phyloP scores from a whole-genome alignment of 208 protist genomes.

The Hexamita inflata region DNA sequence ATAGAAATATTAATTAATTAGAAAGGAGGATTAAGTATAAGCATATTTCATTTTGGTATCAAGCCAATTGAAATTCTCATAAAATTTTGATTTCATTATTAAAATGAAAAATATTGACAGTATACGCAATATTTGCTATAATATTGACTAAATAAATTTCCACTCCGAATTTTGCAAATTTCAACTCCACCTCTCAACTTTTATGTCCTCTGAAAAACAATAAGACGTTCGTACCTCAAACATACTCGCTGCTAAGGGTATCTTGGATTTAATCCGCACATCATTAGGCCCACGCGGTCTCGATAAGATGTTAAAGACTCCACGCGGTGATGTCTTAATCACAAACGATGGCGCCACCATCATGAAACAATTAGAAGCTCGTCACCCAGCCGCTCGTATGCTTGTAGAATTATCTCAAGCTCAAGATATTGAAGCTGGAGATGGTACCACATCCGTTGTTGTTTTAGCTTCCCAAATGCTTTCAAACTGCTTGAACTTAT shows the following conservation, averaged over 20 bases:
- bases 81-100: too few relatives aligned
- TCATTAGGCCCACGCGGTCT: conserved; percentile 92
- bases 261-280: conserved; percentile 88
- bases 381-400: conserved; percentile 91
- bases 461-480: conserved; percentile 87
- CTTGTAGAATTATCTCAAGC: conserved; percentile 88
- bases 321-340: conserved; percentile 80
- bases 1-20: too few relatives aligned
- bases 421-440: conserved; percentile 96
- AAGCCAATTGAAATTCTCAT: too few relatives aligned
- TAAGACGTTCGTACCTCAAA: conserved; percentile 30
- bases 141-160: too few relatives aligned
- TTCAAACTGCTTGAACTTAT: conserved; percentile 63
- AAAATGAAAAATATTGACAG: too few relatives aligned
- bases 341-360: conserved; percentile 99
- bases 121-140: too few relatives aligned
- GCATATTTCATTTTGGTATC: too few relatives aligned
- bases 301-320: conserved; percentile 74
- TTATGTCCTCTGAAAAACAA: too few relatives aligned
- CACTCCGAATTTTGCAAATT: too few relatives aligned
- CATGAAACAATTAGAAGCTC: conserved; percentile 77
- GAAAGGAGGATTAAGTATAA: too few relatives aligned
- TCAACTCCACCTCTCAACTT: too few relatives aligned
- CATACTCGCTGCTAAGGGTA: conserved; percentile 35
- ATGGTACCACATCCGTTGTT: conserved; percentile 94